Base-by-base conservation (phyloP, 75 land plant genomes). In the Pinus tabuliformis region DNA sequence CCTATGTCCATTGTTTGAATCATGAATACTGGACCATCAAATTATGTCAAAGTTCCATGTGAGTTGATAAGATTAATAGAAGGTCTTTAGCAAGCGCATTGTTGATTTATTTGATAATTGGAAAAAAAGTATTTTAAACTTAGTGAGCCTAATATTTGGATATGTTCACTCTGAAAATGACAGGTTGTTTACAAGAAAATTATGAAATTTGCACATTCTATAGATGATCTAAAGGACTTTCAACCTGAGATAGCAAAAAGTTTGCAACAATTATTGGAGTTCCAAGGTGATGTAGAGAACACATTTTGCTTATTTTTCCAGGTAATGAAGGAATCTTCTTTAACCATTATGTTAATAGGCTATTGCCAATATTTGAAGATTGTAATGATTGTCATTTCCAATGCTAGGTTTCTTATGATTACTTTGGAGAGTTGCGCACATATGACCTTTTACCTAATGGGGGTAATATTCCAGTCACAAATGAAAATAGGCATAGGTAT, bases 131-230 rank as follows among this genome's bases (percentile, higher is more conserved):
- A 22, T 73, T 26, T 18, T 11, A 39, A 72, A 72, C 14, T 26
- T 73, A 56, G 59, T 58, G 65, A 73, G 58, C 6, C 66, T 73
- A 57, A 45, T 73, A 20, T 18, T 59, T n/a, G 9, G n/a, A 18
- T 59, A 59, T 59, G 9, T 20, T n/a, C 61, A 59, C 20, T 16
- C 17, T n/a, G 68, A 16, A 64, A 45, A 37, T 36, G 52, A 26
- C 83, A 85, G 86, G 84, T 77, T 14, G 80, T 82, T 4, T 85
- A 82, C 70, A 85, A 85, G 75, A 85, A 82, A 77, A 21, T 85
- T 39, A 72, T 85, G 77, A 60, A 61, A 7, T 62, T 75, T 14
- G 54, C 26, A 11, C 75, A 72, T 49, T 26, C 39, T 16, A 58
- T 81, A 33, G 59, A 59, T 28, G 84, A 82, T 74, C 70, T 85